Base-by-base conservation (phyloP, 352 stramenopile species). In the Phytophthora colocasiae region DNA sequence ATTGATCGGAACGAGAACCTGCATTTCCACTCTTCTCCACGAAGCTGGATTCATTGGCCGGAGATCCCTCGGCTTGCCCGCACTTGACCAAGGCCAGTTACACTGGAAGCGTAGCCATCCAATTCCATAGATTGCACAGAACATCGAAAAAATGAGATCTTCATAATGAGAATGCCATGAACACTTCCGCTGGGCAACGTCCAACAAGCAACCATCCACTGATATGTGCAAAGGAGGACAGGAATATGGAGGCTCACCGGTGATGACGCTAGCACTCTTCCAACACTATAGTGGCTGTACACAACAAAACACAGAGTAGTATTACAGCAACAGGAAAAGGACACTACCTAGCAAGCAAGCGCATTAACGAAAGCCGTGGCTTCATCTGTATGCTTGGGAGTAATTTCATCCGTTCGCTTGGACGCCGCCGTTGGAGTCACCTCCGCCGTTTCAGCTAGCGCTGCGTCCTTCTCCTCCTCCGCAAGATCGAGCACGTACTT, bases 401-500 rank as follows among this genome's bases (percentile, higher is more conserved):
- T 36, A 3, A 11, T 11, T 36, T 36, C 31, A 36, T 36, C 31
- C 9, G 8, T 36, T 36, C 31, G 31, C 31, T 36, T 36, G 31
- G 31, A 36, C 4, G 8, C 15, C 0, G 2, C 19, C 3, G 43
- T 36, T 8, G 29, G 39, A 19, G 32, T 66, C 6, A 52, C 22
- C 6, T 34, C 34, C 17, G 53, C 52, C 14, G 22, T 43, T 12
- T 53, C 47, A 7, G 53, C 29, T 0, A 38, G 12, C 14, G 26
- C 61, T 0, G 48, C 58, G 10, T 58, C 22, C 29, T 69, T 72
- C 62, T 89, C 81, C 50, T 89, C 62, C 40, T 90, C 65, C 2
- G 83, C 80, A 11, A 93, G 58, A 26, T 50, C 64, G 45, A 91
- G 56, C 31, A 93, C 76, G 60, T 93, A 83, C 54, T 89, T 87